Percentiles rank a stretch among this genome's conserved stretches.
Evolutionary conservation across 352 stramenopile genomes (phyloP).

Genomic region (Phytopythium cucurbitacearum): DNA sequence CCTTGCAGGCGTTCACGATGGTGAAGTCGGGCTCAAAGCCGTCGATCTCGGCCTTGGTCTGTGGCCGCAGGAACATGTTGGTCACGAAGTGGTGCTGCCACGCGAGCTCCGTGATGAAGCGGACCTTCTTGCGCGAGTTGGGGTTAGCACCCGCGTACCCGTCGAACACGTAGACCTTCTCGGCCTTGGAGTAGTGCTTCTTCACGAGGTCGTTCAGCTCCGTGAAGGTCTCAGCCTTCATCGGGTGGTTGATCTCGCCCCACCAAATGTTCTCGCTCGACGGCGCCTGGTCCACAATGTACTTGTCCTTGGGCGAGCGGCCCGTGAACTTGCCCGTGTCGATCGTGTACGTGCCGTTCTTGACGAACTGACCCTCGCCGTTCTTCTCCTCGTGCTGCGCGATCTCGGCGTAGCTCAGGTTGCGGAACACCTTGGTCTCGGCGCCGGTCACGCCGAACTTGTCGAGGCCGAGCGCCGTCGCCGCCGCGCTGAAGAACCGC

Average conservation of each 20-base stretch:
- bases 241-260: constrained; percentile 95
- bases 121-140: constrained; percentile 92
- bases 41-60: constrained; percentile 83
- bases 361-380: constrained; percentile 89
- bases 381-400: constrained; percentile 94
- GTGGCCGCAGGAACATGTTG: constrained; percentile 94
- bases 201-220: constrained; percentile 94
- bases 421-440: constrained; percentile 92
- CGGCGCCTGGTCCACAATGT: constrained; percentile 92
- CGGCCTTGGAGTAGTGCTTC: constrained; percentile 89
- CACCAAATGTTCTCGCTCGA: constrained; percentile 96
- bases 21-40: constrained; percentile 97
- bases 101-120: constrained; percentile 96
- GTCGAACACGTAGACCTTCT: constrained; percentile 97
- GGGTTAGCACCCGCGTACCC: constrained; percentile 93
- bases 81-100: constrained; percentile 98
- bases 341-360: constrained; percentile 94
- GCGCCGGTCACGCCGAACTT: constrained; percentile 89
- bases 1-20: constrained; percentile 97
- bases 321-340: constrained; percentile 99
- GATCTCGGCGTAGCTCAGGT: constrained; percentile 95
- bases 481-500: constrained; percentile 43
- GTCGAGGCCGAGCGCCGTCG: constrained; percentile 63
- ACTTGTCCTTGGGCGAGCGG: constrained; percentile 98
- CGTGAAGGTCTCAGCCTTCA: constrained; percentile 92